A percentile compares a stretch with the other conserved stretches of the same genome.
phyloP scores from a whole-genome alignment of 495 filamentous ascomycete species.

The Chaetomium cochliodes region DNA sequence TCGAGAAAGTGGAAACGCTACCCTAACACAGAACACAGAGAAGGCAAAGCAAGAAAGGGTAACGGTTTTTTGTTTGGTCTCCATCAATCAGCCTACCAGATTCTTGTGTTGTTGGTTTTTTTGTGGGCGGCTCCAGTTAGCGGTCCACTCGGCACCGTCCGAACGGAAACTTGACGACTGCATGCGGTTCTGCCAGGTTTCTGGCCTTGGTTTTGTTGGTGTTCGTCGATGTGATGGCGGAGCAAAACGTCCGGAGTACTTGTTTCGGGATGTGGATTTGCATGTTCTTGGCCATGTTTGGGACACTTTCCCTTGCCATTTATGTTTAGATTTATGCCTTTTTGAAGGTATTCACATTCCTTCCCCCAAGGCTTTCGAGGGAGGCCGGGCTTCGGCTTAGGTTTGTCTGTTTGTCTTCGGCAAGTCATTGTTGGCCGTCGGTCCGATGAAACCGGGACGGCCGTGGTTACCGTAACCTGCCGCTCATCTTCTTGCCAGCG shows the following conservation, averaged over 20 bases:
- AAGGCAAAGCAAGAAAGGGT: too few species aligned
- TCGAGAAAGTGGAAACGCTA: background rate
- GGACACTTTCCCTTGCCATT: background rate
- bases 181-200: background rate
- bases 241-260: background rate
- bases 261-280: background rate
- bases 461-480: background rate
- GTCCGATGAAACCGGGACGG: background rate
- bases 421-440: background rate
- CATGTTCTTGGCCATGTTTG: background rate
- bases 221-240: background rate
- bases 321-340: background rate
- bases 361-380: background rate
- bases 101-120: background rate
- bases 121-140: background rate
- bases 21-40: too few species aligned
- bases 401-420: too few species aligned
- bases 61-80: too few species aligned
- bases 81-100: background rate
- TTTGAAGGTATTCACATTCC: background rate
- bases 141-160: background rate
- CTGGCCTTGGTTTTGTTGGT: background rate
- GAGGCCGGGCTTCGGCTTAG: too few species aligned
- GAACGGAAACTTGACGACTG: background rate
- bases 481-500: background rate